These are phyloP conservation scores for Evernia prunastri DNA, from an alignment of 495 filamentous ascomycete genomes.

Conservation along the genomic window DNA sequence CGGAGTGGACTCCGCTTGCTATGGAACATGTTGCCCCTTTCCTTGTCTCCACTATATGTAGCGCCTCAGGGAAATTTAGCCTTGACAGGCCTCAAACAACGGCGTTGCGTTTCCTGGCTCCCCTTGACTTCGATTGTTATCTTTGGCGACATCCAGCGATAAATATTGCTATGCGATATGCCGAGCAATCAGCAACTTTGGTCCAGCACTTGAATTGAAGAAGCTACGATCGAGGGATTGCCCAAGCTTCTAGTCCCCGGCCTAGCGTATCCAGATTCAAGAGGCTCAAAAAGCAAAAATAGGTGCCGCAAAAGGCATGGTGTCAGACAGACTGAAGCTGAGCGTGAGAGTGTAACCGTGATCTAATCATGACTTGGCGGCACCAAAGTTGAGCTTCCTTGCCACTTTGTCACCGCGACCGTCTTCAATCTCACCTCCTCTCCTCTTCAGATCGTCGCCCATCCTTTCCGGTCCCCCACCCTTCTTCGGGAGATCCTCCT, in stretches of 20 bases:
- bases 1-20: neutral
- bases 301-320: neutral
- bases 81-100: neutral
- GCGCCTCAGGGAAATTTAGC: neutral
- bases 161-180: neutral
- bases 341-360: neutral
- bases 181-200: neutral
- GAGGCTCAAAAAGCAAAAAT: neutral
- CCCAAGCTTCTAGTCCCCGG: neutral
- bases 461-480: slow-evolving; percentile 65
- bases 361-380: slow-evolving; percentile 42
- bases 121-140: neutral
- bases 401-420: slow-evolving; percentile 66
- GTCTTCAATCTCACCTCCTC: slow-evolving; percentile 66
- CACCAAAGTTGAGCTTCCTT: slow-evolving; percentile 78
- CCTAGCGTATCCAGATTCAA: neutral
- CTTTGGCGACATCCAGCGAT: neutral
- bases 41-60: neutral
- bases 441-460: slow-evolving; percentile 75
- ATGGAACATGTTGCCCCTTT: slow-evolving; percentile 5
- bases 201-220: neutral
- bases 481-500: slow-evolving; percentile 71
- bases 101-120: neutral
- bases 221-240: neutral
- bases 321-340: neutral